Percentiles rank a stretch among this genome's conserved stretches.
These are phyloP conservation scores for Cytospora paraplurivora DNA, from an alignment of 2,329 filamentous ascomycete genomes.

Conservation along the genomic window DNA sequence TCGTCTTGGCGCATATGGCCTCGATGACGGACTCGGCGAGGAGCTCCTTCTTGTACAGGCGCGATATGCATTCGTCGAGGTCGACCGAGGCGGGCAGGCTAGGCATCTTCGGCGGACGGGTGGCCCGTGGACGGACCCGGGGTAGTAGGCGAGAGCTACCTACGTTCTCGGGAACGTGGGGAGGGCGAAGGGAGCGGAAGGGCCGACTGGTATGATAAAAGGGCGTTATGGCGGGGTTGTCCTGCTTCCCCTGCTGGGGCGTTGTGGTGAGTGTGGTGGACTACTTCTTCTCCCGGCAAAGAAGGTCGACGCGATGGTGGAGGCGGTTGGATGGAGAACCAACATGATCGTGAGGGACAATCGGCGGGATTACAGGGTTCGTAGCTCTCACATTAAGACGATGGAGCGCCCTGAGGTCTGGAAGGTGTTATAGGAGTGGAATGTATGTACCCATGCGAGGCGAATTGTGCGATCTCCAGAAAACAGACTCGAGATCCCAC, in stretches of 20 bases:
- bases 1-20: slow-evolving; percentile 98
- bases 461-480: slow-evolving; percentile 6
- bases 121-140: not conserved
- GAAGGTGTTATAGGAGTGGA: not conserved
- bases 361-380: slow-evolving; percentile 7
- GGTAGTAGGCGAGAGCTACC: not conserved
- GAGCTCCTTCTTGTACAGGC: slow-evolving; percentile 95
- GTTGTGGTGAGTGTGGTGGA: slow-evolving; percentile 19
- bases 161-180: not conserved
- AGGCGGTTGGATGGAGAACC: slow-evolving; percentile 34
- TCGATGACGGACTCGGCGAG: slow-evolving; percentile 96
- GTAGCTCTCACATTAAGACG: slow-evolving; percentile 12
- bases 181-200: not conserved
- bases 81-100: slow-evolving; percentile 80
- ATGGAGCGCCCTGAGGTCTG: slow-evolving; percentile 16
- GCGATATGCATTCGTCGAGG: slow-evolving; percentile 96
- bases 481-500: not conserved
- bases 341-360: slow-evolving; percentile 33
- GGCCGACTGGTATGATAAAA: not conserved
- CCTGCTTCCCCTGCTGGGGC: slow-evolving; percentile 23
- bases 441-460: slow-evolving; percentile 8
- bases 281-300: slow-evolving; percentile 33
- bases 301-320: slow-evolving; percentile 33
- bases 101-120: slow-evolving; percentile 36
- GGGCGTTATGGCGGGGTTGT: slow-evolving; percentile 18